Base-by-base conservation (phyloP, 225 moss, liverwort and hornwort species). In the Physcomitrellopsis africana region DNA sequence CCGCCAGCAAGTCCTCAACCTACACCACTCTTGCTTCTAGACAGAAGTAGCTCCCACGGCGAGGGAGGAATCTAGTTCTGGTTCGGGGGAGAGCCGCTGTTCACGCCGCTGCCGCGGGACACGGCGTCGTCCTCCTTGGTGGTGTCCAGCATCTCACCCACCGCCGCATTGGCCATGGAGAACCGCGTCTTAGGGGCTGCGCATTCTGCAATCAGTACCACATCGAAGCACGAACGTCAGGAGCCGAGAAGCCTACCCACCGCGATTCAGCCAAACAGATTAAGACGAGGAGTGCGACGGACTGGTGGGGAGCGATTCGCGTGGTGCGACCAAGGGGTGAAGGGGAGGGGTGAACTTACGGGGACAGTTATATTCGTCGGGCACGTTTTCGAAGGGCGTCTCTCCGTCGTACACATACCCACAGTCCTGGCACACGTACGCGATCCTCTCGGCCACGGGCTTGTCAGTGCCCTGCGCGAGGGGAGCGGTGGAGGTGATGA, bases 371-470 rank as follows among this genome's bases (percentile, higher is more conserved):
- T 80, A 83, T 0, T 83, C 83, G 12, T 83, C 83, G 0, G 19
- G 0, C 0, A 80, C 76, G 0, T 83, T 37, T 0, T 83, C 83
- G 47, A 83, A 83, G 47, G 83, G 83, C 0, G 24, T 65, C 13
- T 76, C 0, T 0, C 79, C 60, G 10, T 64, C 86, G 57, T 93
- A 93, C 8, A 93, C 82, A 18, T 90, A 93, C 12, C 92, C 92
- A n/a, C n/a, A n/a, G n/a, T n/a, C n/a, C n/a, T n/a, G n/a, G n/a
- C n/a, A n/a, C n/a, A n/a, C n/a, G n/a, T 93, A 93, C 0, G 92
- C 92, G 0, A 93, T 72, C 0, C 95, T 85, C 43, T 95, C 46
- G 11, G 32, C 70, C 61, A 91, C 89, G 0, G 92, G 76, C 0
- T 22, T 54, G 0, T 57, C 55, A 0, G 65, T 23, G 11, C 82